Conservation (phyloP, 352 stramenopile species). For the Phytophthora pseudosyringae region DNA sequence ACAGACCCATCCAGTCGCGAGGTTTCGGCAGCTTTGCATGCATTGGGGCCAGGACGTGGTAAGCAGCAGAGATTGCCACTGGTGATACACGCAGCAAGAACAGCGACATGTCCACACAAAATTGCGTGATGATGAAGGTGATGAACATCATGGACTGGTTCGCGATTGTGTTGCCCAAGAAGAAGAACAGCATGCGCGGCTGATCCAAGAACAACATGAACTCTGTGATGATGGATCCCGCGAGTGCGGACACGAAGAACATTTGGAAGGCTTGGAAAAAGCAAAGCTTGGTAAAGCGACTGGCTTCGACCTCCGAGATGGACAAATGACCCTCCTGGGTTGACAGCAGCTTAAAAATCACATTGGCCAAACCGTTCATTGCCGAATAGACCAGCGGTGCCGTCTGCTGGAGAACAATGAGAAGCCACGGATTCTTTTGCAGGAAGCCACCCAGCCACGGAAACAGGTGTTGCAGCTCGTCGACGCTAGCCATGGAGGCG, state of each 20-base stretch:
- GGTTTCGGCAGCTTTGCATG: conserved; percentile 53
- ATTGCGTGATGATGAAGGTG: conserved; percentile 78
- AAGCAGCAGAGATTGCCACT: conserved; percentile 49
- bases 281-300: conserved; percentile 76
- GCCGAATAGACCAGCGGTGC: conserved; percentile 66
- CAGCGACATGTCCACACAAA: conserved; percentile 66
- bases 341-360: conserved; percentile 73
- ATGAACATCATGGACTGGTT: conserved; percentile 86
- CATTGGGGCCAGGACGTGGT: conserved; percentile 56
- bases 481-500: conserved; percentile 71
- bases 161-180: conserved; percentile 73
- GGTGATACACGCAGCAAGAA: conserved; percentile 67
- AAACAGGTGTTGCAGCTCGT: conserved; percentile 65
- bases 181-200: conserved; percentile 66
- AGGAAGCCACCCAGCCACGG: conserved; percentile 52
- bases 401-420: conserved; percentile 65
- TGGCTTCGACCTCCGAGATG: conserved; percentile 68
- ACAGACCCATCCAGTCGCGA: conserved; percentile 62
- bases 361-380: conserved; percentile 74
- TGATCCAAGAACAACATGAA: conserved; percentile 71
- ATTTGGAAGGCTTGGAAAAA: conserved; percentile 85
- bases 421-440: conserved; percentile 54
- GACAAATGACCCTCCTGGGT: conserved; percentile 73
- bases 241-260: conserved; percentile 82
- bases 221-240: conserved; percentile 66